phyloP scores from a whole-genome alignment of 106 monocot genomes.

The Agapanthus africanus region DNA sequence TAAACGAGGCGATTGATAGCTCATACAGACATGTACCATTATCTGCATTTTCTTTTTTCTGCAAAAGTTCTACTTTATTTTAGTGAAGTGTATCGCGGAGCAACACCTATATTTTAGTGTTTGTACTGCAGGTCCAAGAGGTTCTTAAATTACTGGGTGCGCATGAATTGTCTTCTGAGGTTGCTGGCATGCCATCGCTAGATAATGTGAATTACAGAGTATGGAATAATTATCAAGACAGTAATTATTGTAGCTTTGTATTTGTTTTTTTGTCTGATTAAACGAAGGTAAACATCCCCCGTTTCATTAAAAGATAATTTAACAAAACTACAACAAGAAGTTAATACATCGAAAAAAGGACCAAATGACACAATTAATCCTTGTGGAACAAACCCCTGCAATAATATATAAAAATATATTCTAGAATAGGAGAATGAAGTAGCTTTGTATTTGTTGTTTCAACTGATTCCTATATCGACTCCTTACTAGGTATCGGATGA shows the following conservation, averaged over 20 bases:
- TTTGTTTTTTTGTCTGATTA: too few relatives aligned
- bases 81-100: neutral
- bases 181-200: neutral
- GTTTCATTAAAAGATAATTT: too few relatives aligned
- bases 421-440: too few relatives aligned
- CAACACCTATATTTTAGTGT: neutral
- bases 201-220: constrained; percentile 4
- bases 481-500: neutral
- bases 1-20: neutral
- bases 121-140: constrained; percentile 5
- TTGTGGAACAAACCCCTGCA: too few relatives aligned
- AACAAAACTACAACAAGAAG: too few relatives aligned
- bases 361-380: too few relatives aligned
- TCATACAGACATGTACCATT: too few relatives aligned
- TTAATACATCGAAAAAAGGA: too few relatives aligned
- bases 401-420: too few relatives aligned
- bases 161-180: constrained; percentile 2
- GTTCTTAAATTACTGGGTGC: constrained; percentile 2
- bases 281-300: too few relatives aligned
- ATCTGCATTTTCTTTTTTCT: neutral
- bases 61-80: neutral
- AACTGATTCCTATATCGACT: neutral
- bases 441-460: neutral
- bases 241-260: neutral
- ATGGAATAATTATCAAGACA: neutral